phyloP scores from a whole-genome alignment of 1,284 basidiomycete species.

The Waitea zeae region DNA sequence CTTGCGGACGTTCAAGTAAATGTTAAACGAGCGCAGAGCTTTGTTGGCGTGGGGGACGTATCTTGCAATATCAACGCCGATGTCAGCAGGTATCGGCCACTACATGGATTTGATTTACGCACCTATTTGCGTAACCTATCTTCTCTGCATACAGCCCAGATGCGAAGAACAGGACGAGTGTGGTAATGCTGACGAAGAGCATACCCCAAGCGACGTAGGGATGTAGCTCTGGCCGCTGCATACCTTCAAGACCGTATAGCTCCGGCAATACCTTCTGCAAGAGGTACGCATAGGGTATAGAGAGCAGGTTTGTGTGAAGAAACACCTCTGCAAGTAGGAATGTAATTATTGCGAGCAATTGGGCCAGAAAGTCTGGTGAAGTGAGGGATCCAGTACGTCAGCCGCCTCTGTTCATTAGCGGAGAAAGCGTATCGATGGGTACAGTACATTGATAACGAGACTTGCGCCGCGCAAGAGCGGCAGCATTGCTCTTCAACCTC shows the following conservation, averaged over 20 bases:
- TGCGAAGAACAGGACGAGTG: conserved; percentile 88
- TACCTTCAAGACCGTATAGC: conserved; percentile 24
- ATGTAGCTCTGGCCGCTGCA: conserved; percentile 34
- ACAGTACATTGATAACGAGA: conserved; percentile 68
- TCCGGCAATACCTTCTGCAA: conserved; percentile 32
- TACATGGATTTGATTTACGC: conserved; percentile 16
- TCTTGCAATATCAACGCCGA: conserved; percentile 21
- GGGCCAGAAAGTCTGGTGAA: conserved; percentile 52
- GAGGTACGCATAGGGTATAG: conserved; percentile 39
- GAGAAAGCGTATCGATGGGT: conserved; percentile 3
- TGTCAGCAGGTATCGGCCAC: background rate
- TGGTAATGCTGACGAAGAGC: conserved; percentile 75
- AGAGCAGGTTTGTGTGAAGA: conserved; percentile 46
- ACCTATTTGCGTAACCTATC: conserved; percentile 93
- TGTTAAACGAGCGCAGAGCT: conserved; percentile 83
- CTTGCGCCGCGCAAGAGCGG: conserved; percentile 65
- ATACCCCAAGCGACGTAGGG: conserved; percentile 63
- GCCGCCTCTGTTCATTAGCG: too few relatives aligned
- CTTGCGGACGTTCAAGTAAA: conserved; percentile 88
- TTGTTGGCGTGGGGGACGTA: conserved; percentile 96
- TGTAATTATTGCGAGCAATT: conserved; percentile 49
- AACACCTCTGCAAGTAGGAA: conserved; percentile 63
- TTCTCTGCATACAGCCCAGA: conserved; percentile 95
- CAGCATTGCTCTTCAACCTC: conserved; percentile 84
- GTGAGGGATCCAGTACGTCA: background rate